phyloP scores from a whole-genome alignment of 306 rosid genomes.

The Medicago truncatula region MtrunA17r5.0-ANR NC_053049.1:39867501-39868000 shows the following conservation, averaged over 20 bases:
- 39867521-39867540: neutral
- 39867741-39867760: neutral
- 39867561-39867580: neutral
- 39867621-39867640: neutral
- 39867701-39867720: neutral
- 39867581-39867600: neutral
- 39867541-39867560: neutral
- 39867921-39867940: no score
- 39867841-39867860: neutral
- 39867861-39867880: no score
- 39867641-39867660: slow-evolving; percentile 1
- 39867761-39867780: neutral
- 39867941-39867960: no score
- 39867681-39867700: neutral
- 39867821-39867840: neutral
- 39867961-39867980: neutral
- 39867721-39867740: slow-evolving; percentile 1
- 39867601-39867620: neutral
- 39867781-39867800: neutral
- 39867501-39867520: neutral
- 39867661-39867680: neutral
- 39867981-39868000: neutral
- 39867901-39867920: no score
- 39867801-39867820: neutral
- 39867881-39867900: no score